Evolutionary conservation across 2,329 filamentous ascomycete species (phyloP).

Genomic region (Phyllosticta citriasiana): DNA sequence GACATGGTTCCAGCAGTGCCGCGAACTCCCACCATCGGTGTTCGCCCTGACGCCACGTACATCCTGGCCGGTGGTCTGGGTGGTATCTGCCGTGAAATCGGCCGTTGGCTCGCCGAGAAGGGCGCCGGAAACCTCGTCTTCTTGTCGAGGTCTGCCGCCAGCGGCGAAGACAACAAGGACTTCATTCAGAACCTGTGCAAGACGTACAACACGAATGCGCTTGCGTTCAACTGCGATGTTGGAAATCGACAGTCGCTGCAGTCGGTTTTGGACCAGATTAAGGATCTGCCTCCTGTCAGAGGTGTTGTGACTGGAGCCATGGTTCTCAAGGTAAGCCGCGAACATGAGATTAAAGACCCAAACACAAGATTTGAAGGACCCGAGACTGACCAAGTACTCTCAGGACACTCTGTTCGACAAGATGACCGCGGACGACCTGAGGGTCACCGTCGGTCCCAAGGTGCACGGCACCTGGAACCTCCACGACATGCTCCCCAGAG

Average conservation of each 20-base stretch:
- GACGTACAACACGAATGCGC: conserved; percentile 1
- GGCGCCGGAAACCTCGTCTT: conserved; percentile 20
- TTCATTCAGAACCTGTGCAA: background rate
- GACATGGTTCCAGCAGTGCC: background rate
- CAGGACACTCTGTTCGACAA: background rate
- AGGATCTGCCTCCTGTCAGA: conserved; percentile 15
- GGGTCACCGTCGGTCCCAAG: conserved; percentile 15
- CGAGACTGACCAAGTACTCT: background rate
- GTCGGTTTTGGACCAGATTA: conserved; percentile 3
- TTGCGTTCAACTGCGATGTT: background rate
- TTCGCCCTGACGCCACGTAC: conserved; percentile 17
- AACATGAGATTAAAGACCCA: no score
- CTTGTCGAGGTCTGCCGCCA: conserved; percentile 11
- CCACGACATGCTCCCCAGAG: conserved; percentile 11
- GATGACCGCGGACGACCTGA: conserved; percentile 13
- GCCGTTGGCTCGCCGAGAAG: conserved; percentile 17
- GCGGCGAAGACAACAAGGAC: background rate
- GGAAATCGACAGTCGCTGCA: background rate
- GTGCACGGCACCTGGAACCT: conserved; percentile 20
- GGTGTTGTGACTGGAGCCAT: conserved; percentile 22
- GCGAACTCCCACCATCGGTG: conserved; percentile 10
- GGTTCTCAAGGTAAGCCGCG: conserved; percentile 14
- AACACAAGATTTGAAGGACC: conserved; percentile 5
- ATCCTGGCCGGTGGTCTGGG: conserved; percentile 21
- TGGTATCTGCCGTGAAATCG: conserved; percentile 20